Percentiles rank a stretch among this genome's conserved stretches.
These are phyloP conservation scores for Yamadazyma sp. DNA, from an alignment of 805 yeast species.

Conservation along the genomic window DNA sequence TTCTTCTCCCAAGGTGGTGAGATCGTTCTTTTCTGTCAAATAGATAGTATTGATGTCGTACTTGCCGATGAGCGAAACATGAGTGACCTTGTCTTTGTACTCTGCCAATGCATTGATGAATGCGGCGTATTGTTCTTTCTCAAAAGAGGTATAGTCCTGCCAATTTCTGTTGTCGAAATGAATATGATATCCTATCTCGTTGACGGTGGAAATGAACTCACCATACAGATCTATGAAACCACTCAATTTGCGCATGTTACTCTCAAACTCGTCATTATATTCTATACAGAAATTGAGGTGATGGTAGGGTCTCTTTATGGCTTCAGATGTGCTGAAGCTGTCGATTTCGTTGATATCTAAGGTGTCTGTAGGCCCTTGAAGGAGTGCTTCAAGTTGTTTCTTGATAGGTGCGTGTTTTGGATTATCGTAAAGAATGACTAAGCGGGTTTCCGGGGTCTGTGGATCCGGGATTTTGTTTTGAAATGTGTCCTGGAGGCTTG, in stretches of 20 bases:
- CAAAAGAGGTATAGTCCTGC: constrained; percentile 27
- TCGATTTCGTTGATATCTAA: constrained; percentile 21
- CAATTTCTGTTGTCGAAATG: constrained; percentile 34
- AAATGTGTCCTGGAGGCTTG: too few species aligned
- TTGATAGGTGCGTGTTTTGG: constrained; percentile 29
- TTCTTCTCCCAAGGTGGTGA: constrained; percentile 33
- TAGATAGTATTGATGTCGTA: constrained; percentile 34
- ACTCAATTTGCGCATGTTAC: constrained; percentile 20
- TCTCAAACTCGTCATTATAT: constrained; percentile 30
- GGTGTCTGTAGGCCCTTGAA: constrained; percentile 18
- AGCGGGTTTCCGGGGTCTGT: constrained; percentile 8
- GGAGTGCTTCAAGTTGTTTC: constrained; percentile 25
- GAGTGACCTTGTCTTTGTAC: constrained; percentile 31
- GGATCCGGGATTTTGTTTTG: too few species aligned
- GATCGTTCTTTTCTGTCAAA: constrained; percentile 33
- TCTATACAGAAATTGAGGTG: constrained; percentile 31
- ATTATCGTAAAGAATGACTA: constrained; percentile 24
- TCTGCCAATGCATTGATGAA: constrained; percentile 25
- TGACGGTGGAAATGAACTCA: constrained; percentile 16
- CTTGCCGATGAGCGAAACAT: constrained; percentile 40
- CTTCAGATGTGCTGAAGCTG: background rate
- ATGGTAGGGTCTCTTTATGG: constrained; percentile 14
- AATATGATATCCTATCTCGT: constrained; percentile 34
- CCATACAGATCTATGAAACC: constrained; percentile 22
- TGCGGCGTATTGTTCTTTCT: constrained; percentile 24